Base-by-base conservation (phyloP, 768 basidiomycete genomes). In the Kwoniella botswanensis region DNA sequence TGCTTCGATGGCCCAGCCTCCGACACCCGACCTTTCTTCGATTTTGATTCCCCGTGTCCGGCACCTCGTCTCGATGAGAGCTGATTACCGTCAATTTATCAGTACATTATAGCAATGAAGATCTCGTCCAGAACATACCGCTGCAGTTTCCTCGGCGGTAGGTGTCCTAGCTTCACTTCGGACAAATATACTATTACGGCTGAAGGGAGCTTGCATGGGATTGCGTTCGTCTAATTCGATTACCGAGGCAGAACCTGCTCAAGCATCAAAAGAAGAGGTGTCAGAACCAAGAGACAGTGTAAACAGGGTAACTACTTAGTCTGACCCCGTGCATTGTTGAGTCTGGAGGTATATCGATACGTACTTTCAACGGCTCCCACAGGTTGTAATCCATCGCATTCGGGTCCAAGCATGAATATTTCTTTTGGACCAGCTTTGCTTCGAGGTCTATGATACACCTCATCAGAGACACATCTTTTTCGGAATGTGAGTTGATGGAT, bases 151-250 rank as follows among this genome's bases (percentile, higher is more conserved):
- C 4, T 35, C 54, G 15, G n/a, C 64, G 7, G 64, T 65, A 6
- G 64, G 64, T 18, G 54, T 57, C 11, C 64, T 50, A 35, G 69
- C 56, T 35, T 56, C 60, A n/a, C 65, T 68, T 3, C 74, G 65
- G 41, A 60, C 69, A 50, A 70, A 77, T 5, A 71, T 66, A 21
- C 29, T 64, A 2, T 52, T 24, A 4, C 35, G 15, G 15, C 21
- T 22, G 22, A 77, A 70, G 5, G 63, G 61, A 4, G 65, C 55
- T 50, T 77, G 76, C 18, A 72, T 26, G 6, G 72, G 65, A 60
- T 73, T 63, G 17, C 59, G 21, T 50, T 77, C 76, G 50, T 77
- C 74, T 35, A 77, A 72, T 0, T 53, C 21, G 2, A 62, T 41
- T 11, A 75, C 72, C 10, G 29, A 43, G 9, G 76, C 74, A 26